Base-by-base conservation (phyloP, 2,329 filamentous ascomycete species). In the Orbilia quercus region DNA sequence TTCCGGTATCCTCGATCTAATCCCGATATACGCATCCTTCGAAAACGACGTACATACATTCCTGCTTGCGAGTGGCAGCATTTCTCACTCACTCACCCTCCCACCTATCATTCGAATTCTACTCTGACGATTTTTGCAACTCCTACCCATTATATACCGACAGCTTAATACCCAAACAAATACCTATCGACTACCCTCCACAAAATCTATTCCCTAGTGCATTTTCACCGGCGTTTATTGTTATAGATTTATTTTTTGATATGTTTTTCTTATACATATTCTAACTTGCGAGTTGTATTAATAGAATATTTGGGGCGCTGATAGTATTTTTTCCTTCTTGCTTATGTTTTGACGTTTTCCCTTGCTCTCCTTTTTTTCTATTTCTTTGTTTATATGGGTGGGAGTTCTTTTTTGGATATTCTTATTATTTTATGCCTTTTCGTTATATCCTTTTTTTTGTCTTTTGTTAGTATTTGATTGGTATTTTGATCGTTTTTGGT, bases 241-340 rank as follows among this genome's bases (percentile, higher is more conserved):
- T n/a, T 22, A 73, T 73, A 60, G 57, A 74, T 69, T 38, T 23
- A 7, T 72, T 36, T 53, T 22, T 23, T 47, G 7, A 14, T 55
- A 38, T 34, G 5, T 53, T 44, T 31, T 20, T 9, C 23, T 64
- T 54, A 25, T 44, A 44, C 59, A 51, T 58, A 62, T 69, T 66
- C 7, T 55, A 54, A 7, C 64, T 58, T 54, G n/a, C n/a, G n/a
- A n/a, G 31, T 48, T 69, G 62, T 67, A 66, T 16, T 67, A 65
- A 69, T 74, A 74, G 64, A 74, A 64, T 69, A 74, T 59, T 34
- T 22, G 69, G 66, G 69, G 69, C 60, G 69, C 60, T 65, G 54
- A 57, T 60, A 28, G 34, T 9, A 45, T 44, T 69, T 38, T 14
- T 22, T 31, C 25, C 31, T 59, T 53, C 50, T 31, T 40, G n/a